Evolutionary conservation across 148 eudicot species (phyloP), one percentile per base, ranked within the genome.

Genomic region (Cornus controversa): DNA sequence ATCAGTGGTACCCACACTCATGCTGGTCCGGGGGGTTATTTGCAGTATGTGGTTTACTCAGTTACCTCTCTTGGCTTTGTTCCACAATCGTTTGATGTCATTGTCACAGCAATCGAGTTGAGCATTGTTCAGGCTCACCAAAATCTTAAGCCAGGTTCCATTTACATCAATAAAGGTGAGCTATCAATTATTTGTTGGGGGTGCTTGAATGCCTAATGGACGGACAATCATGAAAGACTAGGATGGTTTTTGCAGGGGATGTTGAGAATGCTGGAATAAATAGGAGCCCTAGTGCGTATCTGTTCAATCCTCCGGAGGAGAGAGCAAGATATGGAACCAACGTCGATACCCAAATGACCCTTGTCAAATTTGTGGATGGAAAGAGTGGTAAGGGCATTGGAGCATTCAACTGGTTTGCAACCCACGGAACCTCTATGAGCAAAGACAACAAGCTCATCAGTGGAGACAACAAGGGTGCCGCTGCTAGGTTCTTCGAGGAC

Each of bases 361-460:
- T 85, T 26, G 34, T 85, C 67, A 85, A 85, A 74, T 85, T 82
- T 75, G 83, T 85, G 10, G 87, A 85, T 73, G 74, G 73, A 73
- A 24, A 11, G 23, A 82, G 81, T 20, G 77, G 76, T 58, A 76
- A 73, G 62, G 73, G 79, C 68, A 58, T 82, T 2, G 87, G 87
- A 3, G 83, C 83, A 27, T 85, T 85, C 75, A 85, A 22, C 69
- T 85, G 87, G 87, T 85, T 82, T 36, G 87, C 87, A 1, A 85
- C 85, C 1, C 87, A 85, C 50, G 87, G 87, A 31, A 85, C 87
- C 37, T 85, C 87, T 26, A 85, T 85, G 87, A 85, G 83, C 79
- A 69, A 66, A 37, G 69, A 76, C 50, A 85, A 82, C 42, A 82
- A 75, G 62, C 85, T 85, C 65, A 79, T 85, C 15, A 85, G 87